These are phyloP conservation scores for Mortierella hygrophila DNA, from an alignment of 192 early-diverging fungal species.

Conservation along the genomic window DNA sequence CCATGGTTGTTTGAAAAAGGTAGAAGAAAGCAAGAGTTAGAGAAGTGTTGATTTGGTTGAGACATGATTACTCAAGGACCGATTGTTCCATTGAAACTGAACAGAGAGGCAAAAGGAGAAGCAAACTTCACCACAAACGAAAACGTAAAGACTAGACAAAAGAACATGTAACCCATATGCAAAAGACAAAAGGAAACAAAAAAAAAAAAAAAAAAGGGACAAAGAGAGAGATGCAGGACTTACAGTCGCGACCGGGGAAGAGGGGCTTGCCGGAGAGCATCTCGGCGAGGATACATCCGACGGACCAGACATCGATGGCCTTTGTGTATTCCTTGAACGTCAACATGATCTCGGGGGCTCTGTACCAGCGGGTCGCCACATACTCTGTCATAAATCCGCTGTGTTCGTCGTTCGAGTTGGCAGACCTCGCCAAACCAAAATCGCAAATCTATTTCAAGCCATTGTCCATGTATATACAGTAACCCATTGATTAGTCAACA, in stretches of 20 bases:
- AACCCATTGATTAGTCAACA: not conserved
- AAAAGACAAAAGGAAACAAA: not conserved
- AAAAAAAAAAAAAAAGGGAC: not conserved
- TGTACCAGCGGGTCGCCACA: constrained; percentile 95
- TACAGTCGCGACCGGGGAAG: constrained; percentile 86
- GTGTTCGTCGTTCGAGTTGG: constrained; percentile 84
- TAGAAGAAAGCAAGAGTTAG: not conserved
- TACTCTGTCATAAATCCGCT: constrained; percentile 97
- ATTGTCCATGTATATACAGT: not conserved
- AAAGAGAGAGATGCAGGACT: not conserved
- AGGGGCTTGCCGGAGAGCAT: constrained; percentile 85
- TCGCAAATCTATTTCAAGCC: constrained; percentile 86
- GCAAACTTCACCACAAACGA: not conserved
- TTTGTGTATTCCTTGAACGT: constrained; percentile 99
- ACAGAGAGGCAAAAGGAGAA: no score
- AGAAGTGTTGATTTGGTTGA: not conserved
- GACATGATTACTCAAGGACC: no score
- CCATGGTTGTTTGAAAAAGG: no score
- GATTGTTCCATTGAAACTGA: no score
- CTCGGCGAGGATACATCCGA: constrained; percentile 90
- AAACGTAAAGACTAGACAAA: not conserved
- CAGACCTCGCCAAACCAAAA: constrained; percentile 96
- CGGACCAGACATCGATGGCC: constrained; percentile 96
- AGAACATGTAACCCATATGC: not conserved
- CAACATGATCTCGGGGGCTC: constrained; percentile 96